Base-by-base conservation (phyloP, 129 eudicot species). In the Flaveria trinervia region DNA sequence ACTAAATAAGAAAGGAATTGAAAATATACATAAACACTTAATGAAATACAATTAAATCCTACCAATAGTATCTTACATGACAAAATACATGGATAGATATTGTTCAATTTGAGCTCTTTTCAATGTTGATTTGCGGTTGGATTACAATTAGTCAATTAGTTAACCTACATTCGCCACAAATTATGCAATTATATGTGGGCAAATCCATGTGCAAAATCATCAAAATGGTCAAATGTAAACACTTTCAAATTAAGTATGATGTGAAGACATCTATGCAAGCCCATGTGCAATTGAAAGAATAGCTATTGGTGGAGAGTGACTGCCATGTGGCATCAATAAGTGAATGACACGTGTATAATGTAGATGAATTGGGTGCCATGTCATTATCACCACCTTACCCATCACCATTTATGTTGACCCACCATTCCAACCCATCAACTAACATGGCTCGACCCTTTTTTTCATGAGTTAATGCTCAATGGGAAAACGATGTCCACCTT, bases 361-460 rank as follows among this genome's bases (percentile, higher is more conserved):
- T 28, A 71, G 70, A 82, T 76, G 73, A 71, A 66, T 9, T 62
- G 39, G 79, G 72, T 82, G 73, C 59, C 66, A 51, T 43, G 74
- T 44, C 67, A 76, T 74, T 18, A 62, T 81, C 80, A 74, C 36
- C 68, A 49, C 48, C 76, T 65, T 79, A 61, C 69, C 72, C 36
- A 26, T 81, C 85, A 76, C 77, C 65, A 68, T 75, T 69, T 65
- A 70, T 45, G 61, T 33, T 33, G 39, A 33, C 39, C 39, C 39
- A 33, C 39, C 7, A 33, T 33, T 3, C 7, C 39, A 33, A 33
- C 78, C 76, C 56, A 64, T 72, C 73, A 72, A 5, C 81, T 81
- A 81, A 81, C 84, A 81, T 81, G 84, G 80, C 80, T 81, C 65
- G 60, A 68, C 41, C 66, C 64, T 17, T 74, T 80, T 80, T 68